Percentiles rank a stretch among this genome's conserved stretches.
Conservation (phyloP, 805 yeast species). For the Yarrowia sp. region DNA sequence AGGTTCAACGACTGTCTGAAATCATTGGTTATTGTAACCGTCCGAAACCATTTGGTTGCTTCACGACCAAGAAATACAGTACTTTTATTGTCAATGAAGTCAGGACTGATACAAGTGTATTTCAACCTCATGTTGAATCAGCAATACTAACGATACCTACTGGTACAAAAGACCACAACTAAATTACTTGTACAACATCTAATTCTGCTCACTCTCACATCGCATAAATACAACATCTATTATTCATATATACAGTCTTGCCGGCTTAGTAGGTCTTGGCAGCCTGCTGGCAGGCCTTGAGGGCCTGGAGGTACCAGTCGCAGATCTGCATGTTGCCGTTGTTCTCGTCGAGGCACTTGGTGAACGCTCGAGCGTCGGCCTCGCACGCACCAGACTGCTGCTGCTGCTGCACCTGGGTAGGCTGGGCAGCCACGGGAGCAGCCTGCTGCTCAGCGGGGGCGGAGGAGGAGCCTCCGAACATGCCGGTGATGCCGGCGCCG, state of each 20-base stretch:
- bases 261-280: constrained; percentile 64
- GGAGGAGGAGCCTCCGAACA: constrained; percentile 70
- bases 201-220: too few species aligned
- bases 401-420: constrained; percentile 40
- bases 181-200: too few species aligned
- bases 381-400: constrained; percentile 65
- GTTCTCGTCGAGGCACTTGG: constrained; percentile 92
- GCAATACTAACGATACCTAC: too few species aligned
- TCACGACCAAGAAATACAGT: too few species aligned
- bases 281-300: constrained; percentile 96
- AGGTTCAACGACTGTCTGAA: too few species aligned
- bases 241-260: constrained; percentile 2
- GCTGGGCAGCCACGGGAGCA: constrained; percentile 43
- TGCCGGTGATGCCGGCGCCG: constrained; percentile 87
- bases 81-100: too few species aligned
- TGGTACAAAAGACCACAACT: too few species aligned
- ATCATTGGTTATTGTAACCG: too few species aligned
- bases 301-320: constrained; percentile 94
- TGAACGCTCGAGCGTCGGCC: constrained; percentile 88
- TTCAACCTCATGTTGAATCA: too few species aligned
- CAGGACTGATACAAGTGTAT: too few species aligned
- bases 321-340: constrained; percentile 95
- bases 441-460: constrained; percentile 51
- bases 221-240: constrained; percentile 7
- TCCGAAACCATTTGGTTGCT: too few species aligned